Base-by-base conservation (phyloP, 441 rosid species). In the Croton laevigatus region DNA sequence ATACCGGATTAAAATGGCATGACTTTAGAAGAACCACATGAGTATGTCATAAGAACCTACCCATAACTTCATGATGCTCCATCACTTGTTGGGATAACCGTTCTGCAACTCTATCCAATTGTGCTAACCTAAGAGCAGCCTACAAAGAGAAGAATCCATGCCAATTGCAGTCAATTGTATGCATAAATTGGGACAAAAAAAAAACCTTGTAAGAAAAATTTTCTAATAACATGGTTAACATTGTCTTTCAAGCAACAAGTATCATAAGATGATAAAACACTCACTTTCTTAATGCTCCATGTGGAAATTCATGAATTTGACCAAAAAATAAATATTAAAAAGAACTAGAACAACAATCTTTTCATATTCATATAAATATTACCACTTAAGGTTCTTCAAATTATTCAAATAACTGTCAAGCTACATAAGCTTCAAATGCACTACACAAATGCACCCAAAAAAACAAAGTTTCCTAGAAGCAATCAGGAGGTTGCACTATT, bases 21-120 rank as follows among this genome's bases (percentile, higher is more conserved):
- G 22, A 19, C 38, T 60, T 37, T 38, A 70, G 22, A 46, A 32
- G 16, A 59, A 48, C 11, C 9, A 48, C 46, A 44, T 44, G 37
- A 72, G 46, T 27, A 65, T 20, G 38, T 19, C 17, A 65, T 59
- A 72, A 40, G 17, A 73, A 79, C 91, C 79, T 79, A 95, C 99
- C 99, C 99, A 95, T 95, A 53, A 89, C 98, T 93, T 95, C 91
- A 80, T 89, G 93, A 88, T 95, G 97, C 83, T 92, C 91, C 96
- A 93, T 91, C 62, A 95, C 99, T 69, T 95, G 85, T 36, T 77
- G 85, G 62, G 97, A 95, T 67, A 95, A 79, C 52, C 40, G 80
- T 76, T 95, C 98, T n/a, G 97, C 81, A 65, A 93, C 95, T 80
- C 82, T 84, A 84, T 95, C 99, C 71, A 95, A 79, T 76, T 93